Evolutionary conservation across 345 rosid species (phyloP).

Genomic region (Ceriops tagal): DNA sequence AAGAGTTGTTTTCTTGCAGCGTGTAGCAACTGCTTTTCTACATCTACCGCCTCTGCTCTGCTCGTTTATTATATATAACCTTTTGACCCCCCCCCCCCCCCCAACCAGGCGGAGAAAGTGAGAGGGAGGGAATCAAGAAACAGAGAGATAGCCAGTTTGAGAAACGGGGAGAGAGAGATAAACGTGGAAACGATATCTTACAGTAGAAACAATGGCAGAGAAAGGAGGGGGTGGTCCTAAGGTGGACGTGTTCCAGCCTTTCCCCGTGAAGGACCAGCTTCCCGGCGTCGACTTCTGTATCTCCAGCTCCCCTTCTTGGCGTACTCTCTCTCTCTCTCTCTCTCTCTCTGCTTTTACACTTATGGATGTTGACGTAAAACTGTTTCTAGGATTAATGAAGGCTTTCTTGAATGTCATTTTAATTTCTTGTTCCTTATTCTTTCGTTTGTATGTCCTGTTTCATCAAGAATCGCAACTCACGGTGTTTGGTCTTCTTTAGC

Average conservation of each 20-base stretch:
- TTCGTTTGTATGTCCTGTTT: not conserved
- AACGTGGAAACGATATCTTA: no score
- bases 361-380: no score
- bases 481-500: not conserved
- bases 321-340: conserved; percentile 29
- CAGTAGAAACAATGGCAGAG: conserved; percentile 3
- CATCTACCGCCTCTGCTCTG: not conserved
- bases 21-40: not conserved
- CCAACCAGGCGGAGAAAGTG: not conserved
- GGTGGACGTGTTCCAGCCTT: conserved; percentile 63
- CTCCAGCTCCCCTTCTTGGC: conserved; percentile 78
- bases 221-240: conserved; percentile 30
- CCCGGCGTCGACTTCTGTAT: conserved; percentile 77
- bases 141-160: no score
- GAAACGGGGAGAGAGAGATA: no score
- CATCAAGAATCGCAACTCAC: not conserved
- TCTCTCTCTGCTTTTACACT: not conserved
- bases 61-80: not conserved
- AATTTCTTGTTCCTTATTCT: not conserved
- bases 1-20: not conserved
- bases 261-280: conserved; percentile 81
- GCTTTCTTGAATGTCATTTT: no score
- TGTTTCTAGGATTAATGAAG: no score
- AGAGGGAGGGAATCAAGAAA: not conserved
- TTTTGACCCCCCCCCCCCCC: not conserved